phyloP scores from a whole-genome alignment of 169 alveolate genomes.

The Plasmodium fragile region DNA sequence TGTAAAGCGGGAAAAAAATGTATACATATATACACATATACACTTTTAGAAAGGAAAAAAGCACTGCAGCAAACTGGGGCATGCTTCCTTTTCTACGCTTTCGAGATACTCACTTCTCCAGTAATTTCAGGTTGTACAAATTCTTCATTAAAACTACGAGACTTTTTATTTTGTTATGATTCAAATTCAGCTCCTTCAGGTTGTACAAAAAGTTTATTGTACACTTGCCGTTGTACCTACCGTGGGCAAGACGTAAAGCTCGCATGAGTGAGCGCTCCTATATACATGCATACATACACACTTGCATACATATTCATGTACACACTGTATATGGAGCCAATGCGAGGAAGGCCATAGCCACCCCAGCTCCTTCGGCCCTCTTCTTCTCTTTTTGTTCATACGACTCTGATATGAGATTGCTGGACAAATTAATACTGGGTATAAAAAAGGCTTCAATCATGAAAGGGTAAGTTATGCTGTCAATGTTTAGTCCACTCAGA shows the following conservation, averaged over 20 bases:
- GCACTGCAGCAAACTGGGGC: neutral
- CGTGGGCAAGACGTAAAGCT: neutral
- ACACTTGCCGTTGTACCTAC: slow-evolving; percentile 45
- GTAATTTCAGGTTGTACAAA: slow-evolving; percentile 63
- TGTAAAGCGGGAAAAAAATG: neutral
- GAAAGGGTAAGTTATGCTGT: slow-evolving; percentile 20
- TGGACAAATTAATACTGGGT: slow-evolving; percentile 41
- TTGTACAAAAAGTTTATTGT: slow-evolving; percentile 64
- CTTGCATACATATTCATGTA: neutral
- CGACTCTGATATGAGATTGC: slow-evolving; percentile 52
- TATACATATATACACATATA: neutral
- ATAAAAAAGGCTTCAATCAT: slow-evolving; percentile 71
- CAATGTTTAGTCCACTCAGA: slow-evolving; percentile 26
- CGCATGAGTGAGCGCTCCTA: neutral
- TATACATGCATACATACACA: neutral
- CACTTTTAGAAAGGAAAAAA: neutral
- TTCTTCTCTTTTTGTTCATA: slow-evolving; percentile 23
- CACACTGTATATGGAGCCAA: neutral
- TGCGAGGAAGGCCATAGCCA: neutral
- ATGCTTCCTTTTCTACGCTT: neutral
- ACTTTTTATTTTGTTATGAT: slow-evolving; percentile 30
- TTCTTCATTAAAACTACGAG: slow-evolving; percentile 42
- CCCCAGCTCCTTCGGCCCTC: neutral
- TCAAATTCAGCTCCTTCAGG: slow-evolving; percentile 42
- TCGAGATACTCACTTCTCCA: slow-evolving; percentile 50